Evolutionary conservation across 352 stramenopile species (phyloP).

Genomic region (Pythium apleroticum): DNA sequence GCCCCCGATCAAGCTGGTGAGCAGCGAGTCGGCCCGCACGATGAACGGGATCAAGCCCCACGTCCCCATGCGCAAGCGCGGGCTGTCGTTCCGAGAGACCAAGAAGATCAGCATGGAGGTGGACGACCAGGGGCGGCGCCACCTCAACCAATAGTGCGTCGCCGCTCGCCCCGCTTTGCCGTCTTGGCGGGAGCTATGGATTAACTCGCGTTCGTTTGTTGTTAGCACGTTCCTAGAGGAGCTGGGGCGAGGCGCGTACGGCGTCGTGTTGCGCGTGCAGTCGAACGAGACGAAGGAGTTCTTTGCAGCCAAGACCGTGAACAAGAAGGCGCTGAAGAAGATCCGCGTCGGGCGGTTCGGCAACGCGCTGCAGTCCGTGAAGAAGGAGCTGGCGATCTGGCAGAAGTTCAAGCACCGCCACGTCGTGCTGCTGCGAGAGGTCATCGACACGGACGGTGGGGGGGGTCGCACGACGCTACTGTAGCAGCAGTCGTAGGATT

Average conservation of each 20-base stretch:
- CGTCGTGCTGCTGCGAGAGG: conserved; percentile 92
- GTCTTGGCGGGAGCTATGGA: too few relatives aligned
- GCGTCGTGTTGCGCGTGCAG: conserved; percentile 65
- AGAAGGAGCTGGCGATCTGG: conserved; percentile 97
- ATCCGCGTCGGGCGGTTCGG: conserved; percentile 68
- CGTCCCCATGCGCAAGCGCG: conserved; percentile 56
- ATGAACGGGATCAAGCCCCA: conserved; percentile 57
- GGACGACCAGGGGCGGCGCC: conserved; percentile 50
- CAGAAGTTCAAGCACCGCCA: conserved; percentile 96
- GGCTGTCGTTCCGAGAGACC: conserved; percentile 70
- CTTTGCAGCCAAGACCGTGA: conserved; percentile 73
- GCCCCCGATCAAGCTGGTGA: conserved; percentile 13
- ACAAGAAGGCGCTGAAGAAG: conserved; percentile 71
- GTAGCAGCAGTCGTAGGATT: too few relatives aligned
- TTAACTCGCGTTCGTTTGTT: too few relatives aligned
- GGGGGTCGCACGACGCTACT: too few relatives aligned
- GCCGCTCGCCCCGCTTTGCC: too few relatives aligned
- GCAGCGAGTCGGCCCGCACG: conserved; percentile 36
- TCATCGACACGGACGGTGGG: conserved; percentile 93
- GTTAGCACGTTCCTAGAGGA: conserved; percentile 70
- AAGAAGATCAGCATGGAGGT: conserved; percentile 48
- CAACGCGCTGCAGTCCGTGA: conserved; percentile 74
- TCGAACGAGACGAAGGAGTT: conserved; percentile 68
- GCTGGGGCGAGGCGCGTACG: conserved; percentile 73
- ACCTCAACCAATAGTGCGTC: conserved; percentile 82